phyloP scores from a whole-genome alignment of 495 filamentous ascomycete species.

The Xylaria palmicola region DNA sequence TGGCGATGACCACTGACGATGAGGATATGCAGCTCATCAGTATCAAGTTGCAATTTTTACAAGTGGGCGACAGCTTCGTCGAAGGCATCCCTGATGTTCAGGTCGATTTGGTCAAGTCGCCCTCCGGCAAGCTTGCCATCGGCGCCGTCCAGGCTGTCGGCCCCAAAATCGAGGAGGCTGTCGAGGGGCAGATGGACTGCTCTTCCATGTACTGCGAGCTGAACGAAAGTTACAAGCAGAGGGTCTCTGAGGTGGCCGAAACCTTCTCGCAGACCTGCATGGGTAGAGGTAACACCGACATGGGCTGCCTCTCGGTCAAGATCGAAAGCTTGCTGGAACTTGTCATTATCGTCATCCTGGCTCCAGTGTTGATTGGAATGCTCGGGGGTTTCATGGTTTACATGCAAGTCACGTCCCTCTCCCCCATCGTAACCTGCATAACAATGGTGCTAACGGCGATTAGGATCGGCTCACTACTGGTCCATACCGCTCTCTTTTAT shows the following conservation, averaged over 20 bases:
- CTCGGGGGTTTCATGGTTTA: slow-evolving; percentile 52
- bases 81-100: slow-evolving; percentile 47
- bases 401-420: slow-evolving; percentile 38
- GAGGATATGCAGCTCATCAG: slow-evolving; percentile 39
- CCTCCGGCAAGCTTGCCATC: slow-evolving; percentile 44
- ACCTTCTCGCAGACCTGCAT: too few species aligned
- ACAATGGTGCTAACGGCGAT: slow-evolving; percentile 10
- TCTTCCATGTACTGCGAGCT: slow-evolving; percentile 46
- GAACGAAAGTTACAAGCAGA: too few species aligned
- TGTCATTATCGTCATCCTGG: too few species aligned
- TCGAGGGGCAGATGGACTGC: slow-evolving; percentile 41
- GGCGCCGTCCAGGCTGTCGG: slow-evolving; percentile 29
- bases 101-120: slow-evolving; percentile 44
- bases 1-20: slow-evolving; percentile 25
- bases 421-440: neutral
- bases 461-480: slow-evolving; percentile 53
- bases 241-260: too few species aligned
- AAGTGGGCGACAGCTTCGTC: slow-evolving; percentile 46
- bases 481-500: slow-evolving; percentile 45
- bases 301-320: too few species aligned
- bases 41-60: slow-evolving; percentile 49
- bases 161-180: slow-evolving; percentile 20
- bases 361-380: slow-evolving; percentile 53
- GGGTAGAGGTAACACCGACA: neutral
- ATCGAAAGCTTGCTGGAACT: too few species aligned